phyloP scores from a whole-genome alignment of 2,329 filamentous ascomycete genomes.

The Lanzia echinophila region DNA sequence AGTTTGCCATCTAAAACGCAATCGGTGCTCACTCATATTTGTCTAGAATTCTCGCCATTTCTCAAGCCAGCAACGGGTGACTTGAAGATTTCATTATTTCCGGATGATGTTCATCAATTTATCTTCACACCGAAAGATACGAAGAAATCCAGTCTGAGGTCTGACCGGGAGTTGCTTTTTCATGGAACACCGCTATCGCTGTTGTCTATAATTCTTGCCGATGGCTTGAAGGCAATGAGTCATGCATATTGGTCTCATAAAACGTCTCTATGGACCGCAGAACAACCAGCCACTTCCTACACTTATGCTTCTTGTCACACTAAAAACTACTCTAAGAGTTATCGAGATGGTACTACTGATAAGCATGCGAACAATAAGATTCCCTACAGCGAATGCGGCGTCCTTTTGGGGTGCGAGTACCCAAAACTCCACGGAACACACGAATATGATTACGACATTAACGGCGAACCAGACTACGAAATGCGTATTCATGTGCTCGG shows the following conservation, averaged over 20 bases:
- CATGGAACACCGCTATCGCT: background rate
- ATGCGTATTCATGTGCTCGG: background rate
- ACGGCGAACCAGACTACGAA: too few species aligned
- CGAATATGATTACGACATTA: background rate
- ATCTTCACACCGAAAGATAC: background rate
- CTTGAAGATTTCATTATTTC: background rate
- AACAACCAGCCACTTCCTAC: background rate
- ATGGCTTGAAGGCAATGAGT: background rate
- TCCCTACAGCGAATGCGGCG: background rate
- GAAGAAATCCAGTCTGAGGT: background rate
- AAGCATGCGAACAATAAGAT: background rate
- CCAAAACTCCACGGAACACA: background rate
- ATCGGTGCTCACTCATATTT: background rate
- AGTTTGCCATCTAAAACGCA: background rate
- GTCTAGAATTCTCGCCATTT: background rate
- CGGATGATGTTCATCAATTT: background rate
- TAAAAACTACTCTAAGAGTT: too few species aligned
- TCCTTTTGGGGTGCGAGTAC: background rate
- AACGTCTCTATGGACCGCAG: background rate
- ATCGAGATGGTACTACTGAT: too few species aligned
- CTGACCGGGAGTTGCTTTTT: background rate
- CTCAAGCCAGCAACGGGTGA: background rate
- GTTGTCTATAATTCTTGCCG: background rate
- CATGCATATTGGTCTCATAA: background rate
- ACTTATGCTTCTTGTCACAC: background rate